phyloP scores from a whole-genome alignment of 345 rosid species.

The Geranium rotundifolium region DNA sequence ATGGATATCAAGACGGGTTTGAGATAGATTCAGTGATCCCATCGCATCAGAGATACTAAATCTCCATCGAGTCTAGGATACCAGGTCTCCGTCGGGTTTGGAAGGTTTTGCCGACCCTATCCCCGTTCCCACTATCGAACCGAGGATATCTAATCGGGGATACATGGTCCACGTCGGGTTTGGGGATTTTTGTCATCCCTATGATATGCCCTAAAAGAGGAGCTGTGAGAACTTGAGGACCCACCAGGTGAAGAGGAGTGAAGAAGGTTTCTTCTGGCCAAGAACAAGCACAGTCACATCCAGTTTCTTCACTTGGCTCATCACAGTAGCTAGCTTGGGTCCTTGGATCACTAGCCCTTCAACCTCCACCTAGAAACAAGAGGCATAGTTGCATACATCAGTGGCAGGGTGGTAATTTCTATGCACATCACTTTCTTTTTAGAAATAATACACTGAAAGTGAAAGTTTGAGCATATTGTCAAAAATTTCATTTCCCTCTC shows the following conservation, averaged over 20 bases:
- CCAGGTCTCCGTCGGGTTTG: too few relatives aligned
- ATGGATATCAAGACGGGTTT: too few relatives aligned
- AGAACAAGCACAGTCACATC: constrained; percentile 78
- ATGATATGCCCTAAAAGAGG: too few relatives aligned
- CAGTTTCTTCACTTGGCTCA: constrained; percentile 88
- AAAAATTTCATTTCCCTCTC: too few relatives aligned
- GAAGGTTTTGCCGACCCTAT: too few relatives aligned
- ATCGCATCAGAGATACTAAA: too few relatives aligned
- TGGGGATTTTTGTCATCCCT: too few relatives aligned
- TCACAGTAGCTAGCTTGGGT: constrained; percentile 67
- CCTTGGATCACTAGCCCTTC: constrained; percentile 87
- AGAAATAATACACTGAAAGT: not conserved
- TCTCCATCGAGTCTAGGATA: too few relatives aligned
- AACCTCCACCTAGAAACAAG: constrained; percentile 60
- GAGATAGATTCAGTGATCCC: too few relatives aligned
- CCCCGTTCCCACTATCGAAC: too few relatives aligned
- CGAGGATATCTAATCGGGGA: too few relatives aligned
- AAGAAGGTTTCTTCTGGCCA: constrained; percentile 67
- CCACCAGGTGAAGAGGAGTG: constrained; percentile 53
- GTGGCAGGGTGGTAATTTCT: not conserved
- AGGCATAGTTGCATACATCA: not conserved
- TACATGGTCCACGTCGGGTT: too few relatives aligned
- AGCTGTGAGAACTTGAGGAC: constrained; percentile 6
- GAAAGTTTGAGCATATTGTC: not conserved
- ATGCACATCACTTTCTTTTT: not conserved